These are phyloP conservation scores for Psilocybe tampanensis DNA, from an alignment of 768 basidiomycete species.

Conservation along the genomic window DNA sequence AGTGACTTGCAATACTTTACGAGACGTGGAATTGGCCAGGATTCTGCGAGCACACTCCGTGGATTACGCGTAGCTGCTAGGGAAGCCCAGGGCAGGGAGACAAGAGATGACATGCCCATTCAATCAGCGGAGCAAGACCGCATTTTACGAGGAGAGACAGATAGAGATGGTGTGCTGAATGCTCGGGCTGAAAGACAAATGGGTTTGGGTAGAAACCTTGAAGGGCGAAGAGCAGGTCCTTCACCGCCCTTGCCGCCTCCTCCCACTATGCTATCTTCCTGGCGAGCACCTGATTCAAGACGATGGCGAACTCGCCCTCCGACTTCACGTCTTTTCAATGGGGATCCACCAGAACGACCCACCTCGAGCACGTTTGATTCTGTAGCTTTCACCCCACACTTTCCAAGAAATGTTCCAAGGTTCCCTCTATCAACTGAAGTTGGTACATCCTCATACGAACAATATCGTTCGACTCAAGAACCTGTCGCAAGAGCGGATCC, in stretches of 20 bases:
- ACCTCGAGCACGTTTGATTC: background rate
- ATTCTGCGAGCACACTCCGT: slow-evolving; percentile 22
- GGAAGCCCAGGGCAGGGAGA: slow-evolving; percentile 14
- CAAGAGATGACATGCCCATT: background rate
- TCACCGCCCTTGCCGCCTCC: background rate
- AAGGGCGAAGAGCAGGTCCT: background rate
- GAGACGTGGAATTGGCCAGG: slow-evolving; percentile 4
- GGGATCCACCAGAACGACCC: background rate
- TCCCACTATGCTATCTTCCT: slow-evolving; percentile 6
- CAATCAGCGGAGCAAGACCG: slow-evolving; percentile 12
- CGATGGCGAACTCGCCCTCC: slow-evolving; percentile 23
- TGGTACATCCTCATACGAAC: background rate
- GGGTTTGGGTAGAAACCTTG: background rate
- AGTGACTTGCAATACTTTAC: slow-evolving; percentile 6
- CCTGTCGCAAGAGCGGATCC: slow-evolving; percentile 33
- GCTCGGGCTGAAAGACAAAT: slow-evolving; percentile 6
- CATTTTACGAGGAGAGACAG: slow-evolving; percentile 4
- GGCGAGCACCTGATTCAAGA: slow-evolving; percentile 18
- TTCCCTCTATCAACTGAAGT: background rate
- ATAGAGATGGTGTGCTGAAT: background rate
- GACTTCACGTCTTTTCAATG: background rate
- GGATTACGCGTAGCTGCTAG: slow-evolving; percentile 27
- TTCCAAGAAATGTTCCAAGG: background rate
- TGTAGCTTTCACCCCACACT: background rate
- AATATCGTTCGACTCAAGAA: slow-evolving; percentile 6